A percentile compares a stretch with the other conserved stretches of the same genome.
Evolutionary conservation across 352 stramenopile species (phyloP).

Genomic region (Pseudoperonospora humuli): DNA sequence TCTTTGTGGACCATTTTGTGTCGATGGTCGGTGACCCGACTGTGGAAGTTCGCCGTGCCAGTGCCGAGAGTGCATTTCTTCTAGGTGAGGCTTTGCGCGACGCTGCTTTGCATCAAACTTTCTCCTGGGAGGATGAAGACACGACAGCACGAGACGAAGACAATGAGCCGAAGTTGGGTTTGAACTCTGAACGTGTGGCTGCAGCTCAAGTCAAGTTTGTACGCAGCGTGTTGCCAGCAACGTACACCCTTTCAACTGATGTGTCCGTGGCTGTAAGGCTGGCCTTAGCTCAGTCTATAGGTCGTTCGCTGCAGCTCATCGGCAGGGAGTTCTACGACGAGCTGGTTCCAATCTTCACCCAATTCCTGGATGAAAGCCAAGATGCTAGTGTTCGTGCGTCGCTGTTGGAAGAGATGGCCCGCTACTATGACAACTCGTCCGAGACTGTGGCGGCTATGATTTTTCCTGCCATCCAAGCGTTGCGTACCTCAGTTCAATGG

Average conservation of each 20-base stretch:
- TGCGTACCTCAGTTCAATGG: constrained; percentile 66
- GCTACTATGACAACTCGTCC: constrained; percentile 59
- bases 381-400: constrained; percentile 69
- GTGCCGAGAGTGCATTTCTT: constrained; percentile 54
- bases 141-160: constrained; percentile 5
- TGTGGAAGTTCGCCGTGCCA: constrained; percentile 77
- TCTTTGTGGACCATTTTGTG: constrained; percentile 86
- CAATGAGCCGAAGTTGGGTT: constrained; percentile 1
- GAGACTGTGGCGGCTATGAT: constrained; percentile 63
- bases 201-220: constrained; percentile 76
- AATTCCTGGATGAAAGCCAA: constrained; percentile 76
- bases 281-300: constrained; percentile 65
- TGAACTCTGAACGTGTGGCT: constrained; percentile 31
- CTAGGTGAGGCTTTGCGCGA: constrained; percentile 55
- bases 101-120: constrained; percentile 31
- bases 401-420: constrained; percentile 76
- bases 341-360: constrained; percentile 74
- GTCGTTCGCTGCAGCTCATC: constrained; percentile 64
- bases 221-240: constrained; percentile 65
- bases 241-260: constrained; percentile 69
- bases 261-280: constrained; percentile 70
- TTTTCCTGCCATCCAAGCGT: constrained; percentile 56
- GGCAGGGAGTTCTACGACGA: constrained; percentile 66
- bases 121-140: constrained; percentile 5
- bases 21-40: constrained; percentile 74